Evolutionary conservation across 2,329 filamentous ascomycete genomes (phyloP).

Genomic region (Sphaerulina vaccinii): DNA sequence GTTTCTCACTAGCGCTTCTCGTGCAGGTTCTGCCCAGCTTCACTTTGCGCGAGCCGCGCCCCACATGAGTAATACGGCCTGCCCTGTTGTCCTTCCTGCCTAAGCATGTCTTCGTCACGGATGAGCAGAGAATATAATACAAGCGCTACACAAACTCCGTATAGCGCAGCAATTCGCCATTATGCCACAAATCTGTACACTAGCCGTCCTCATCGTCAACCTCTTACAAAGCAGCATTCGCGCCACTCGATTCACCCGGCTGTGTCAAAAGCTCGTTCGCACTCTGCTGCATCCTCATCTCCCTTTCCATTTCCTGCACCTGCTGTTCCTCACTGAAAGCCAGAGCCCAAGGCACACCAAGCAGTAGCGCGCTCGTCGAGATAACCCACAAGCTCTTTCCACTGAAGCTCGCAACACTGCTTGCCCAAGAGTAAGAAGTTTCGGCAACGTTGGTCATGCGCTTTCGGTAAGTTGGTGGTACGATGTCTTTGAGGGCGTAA

Average conservation of each 20-base stretch:
- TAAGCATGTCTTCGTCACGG: neutral
- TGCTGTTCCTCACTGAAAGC: slow-evolving; percentile 96
- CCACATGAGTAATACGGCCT: too few species aligned
- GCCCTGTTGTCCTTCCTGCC: neutral
- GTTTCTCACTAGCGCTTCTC: too few species aligned
- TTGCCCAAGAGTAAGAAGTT: slow-evolving; percentile 57
- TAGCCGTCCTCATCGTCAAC: neutral
- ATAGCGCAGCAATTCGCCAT: slow-evolving; percentile 12
- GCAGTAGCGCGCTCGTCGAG: slow-evolving; percentile 80
- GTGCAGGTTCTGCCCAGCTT: too few species aligned
- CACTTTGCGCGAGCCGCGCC: too few species aligned
- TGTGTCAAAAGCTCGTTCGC: slow-evolving; percentile 61
- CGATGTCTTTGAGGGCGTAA: slow-evolving; percentile 46
- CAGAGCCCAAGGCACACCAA: slow-evolving; percentile 90
- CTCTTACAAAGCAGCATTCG: slow-evolving; percentile 30
- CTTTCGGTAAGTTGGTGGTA: slow-evolving; percentile 47
- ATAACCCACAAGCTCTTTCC: slow-evolving; percentile 90
- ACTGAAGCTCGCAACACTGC: slow-evolving; percentile 64
- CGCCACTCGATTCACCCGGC: slow-evolving; percentile 23
- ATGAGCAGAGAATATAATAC: slow-evolving; percentile 29
- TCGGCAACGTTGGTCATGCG: slow-evolving; percentile 44
- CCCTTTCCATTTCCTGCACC: slow-evolving; percentile 94
- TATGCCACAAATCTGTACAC: slow-evolving; percentile 14
- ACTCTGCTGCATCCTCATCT: slow-evolving; percentile 92
- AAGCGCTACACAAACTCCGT: slow-evolving; percentile 20